Percentiles rank a stretch among this genome's conserved stretches.
These are phyloP conservation scores for Hanseniaspora pseudoguilliermondii DNA, from an alignment of 805 yeast species.

Conservation along the genomic window DNA sequence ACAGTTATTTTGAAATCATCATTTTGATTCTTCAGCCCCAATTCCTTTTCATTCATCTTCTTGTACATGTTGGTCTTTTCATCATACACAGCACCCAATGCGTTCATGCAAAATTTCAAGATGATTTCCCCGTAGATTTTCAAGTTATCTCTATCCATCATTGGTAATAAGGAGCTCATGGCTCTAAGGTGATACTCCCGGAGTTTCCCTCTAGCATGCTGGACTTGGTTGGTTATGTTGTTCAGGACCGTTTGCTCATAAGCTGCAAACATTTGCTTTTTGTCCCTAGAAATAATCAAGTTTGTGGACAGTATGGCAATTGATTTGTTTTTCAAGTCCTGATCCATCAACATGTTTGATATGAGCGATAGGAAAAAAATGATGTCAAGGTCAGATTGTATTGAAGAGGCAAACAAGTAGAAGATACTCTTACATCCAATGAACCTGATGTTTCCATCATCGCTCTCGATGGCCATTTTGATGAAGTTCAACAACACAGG, in stretches of 20 bases:
- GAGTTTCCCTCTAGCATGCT: slow-evolving; percentile 62
- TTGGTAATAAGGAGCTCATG: slow-evolving; percentile 66
- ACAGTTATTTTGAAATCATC: neutral
- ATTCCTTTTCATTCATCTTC: neutral
- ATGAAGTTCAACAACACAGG: neutral
- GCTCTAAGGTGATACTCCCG: slow-evolving; percentile 67
- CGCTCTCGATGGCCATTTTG: neutral
- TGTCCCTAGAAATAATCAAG: neutral
- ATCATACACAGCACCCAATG: neutral
- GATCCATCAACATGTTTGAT: slow-evolving; percentile 58
- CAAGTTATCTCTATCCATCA: slow-evolving; percentile 76
- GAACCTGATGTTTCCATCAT: neutral
- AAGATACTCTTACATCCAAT: slow-evolving; percentile 3
- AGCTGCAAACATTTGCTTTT: slow-evolving; percentile 20
- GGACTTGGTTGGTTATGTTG: slow-evolving; percentile 69
- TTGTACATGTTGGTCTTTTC: neutral
- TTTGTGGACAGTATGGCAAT: slow-evolving; percentile 29
- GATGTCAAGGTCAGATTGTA: slow-evolving; percentile 7
- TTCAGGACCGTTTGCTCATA: slow-evolving; percentile 56
- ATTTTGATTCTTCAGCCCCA: neutral
- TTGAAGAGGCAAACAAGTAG: slow-evolving; percentile 5
- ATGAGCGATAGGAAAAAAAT: slow-evolving; percentile 48
- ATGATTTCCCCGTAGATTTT: slow-evolving; percentile 45
- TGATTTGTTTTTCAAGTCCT: slow-evolving; percentile 51
- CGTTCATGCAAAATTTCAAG: slow-evolving; percentile 26